Evolutionary conservation across 768 basidiomycete species (phyloP), one percentile per base, ranked within the genome.

Genomic region (Mycena belliarum): DNA sequence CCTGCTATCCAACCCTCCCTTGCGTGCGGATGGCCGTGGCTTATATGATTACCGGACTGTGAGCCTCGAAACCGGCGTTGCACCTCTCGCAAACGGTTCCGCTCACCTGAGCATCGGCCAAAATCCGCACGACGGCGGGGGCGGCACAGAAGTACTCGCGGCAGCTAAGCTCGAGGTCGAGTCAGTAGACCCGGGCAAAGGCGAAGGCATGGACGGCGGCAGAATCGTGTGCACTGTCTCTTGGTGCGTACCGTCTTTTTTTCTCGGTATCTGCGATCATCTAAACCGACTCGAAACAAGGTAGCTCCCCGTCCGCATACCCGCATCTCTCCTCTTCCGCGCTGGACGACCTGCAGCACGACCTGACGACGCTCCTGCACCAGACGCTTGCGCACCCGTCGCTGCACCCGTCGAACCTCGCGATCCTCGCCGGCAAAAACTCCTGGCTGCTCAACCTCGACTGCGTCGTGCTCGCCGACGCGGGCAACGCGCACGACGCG

Each of bases 31-130:
- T 69, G 92, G 92, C 1, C 87, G 93, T 20, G 66, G 75, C 7
- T 76, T 89, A 0, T 70, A 78, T 33, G 87, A 90, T 61, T 94
- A 82, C 65, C 80, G 93, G 26, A 72, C 81, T 0, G 79, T 95
- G 21, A 75, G 83, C 9, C 82, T 95, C 26, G 87, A 91, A 72
- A 91, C 90, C 0, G 89, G 88, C 21, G 81, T 89, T 2, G 84
- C 86, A 16, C 89, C 91, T 6, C 80, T 92, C 6, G 88, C 93
- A 20, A 93, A 95, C 58, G 93, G 93, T 7, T 93, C 91, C 60
- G 91, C 91, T 6, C 81, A 82, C 23, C 74, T 93, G 9, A 83
- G 76, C 61, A 81, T 94, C n/a, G 93, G 91, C 1, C 76, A 77
- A 61, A 76, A 74, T 57, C 73, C 79, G 24, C 75, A 76, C 43